phyloP scores from a whole-genome alignment of 2,329 filamentous ascomycete genomes.

The Xylaria sp. region DNA sequence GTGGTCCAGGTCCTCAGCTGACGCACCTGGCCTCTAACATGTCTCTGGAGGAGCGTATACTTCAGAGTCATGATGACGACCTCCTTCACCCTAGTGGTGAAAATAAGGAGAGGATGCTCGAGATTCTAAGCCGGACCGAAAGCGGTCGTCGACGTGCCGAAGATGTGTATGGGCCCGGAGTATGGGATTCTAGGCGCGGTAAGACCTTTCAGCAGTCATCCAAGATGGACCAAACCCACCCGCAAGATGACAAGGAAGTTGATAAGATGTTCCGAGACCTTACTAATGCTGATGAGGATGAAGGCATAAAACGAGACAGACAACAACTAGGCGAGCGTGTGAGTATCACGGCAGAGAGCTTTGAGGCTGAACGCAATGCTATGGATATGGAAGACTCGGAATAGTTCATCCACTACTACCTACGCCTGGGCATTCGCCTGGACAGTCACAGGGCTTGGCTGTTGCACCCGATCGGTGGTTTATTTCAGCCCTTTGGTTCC shows the following conservation, averaged over 20 bases:
- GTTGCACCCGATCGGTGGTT: not conserved
- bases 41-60: slow-evolving; percentile 47
- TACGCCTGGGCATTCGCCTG: not conserved
- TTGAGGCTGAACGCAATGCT: slow-evolving; percentile 32
- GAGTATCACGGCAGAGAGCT: slow-evolving; percentile 32
- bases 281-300: slow-evolving; percentile 45
- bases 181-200: slow-evolving; percentile 39
- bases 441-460: not conserved
- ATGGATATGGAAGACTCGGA: slow-evolving; percentile 35
- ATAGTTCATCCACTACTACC: slow-evolving; percentile 10
- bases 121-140: slow-evolving; percentile 48
- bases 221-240: slow-evolving; percentile 27
- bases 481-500: not conserved
- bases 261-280: slow-evolving; percentile 54
- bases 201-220: slow-evolving; percentile 20
- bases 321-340: slow-evolving; percentile 32
- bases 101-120: slow-evolving; percentile 47
- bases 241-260: slow-evolving; percentile 44
- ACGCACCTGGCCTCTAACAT: slow-evolving; percentile 37
- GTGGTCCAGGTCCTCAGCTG: slow-evolving; percentile 38
- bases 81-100: slow-evolving; percentile 42
- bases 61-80: slow-evolving; percentile 42
- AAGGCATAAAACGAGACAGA: slow-evolving; percentile 34
- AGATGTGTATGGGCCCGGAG: slow-evolving; percentile 45
- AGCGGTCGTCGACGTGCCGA: slow-evolving; percentile 46